Percentiles rank a stretch among this genome's conserved stretches.
Conservation (phyloP, 2,329 filamentous ascomycete genomes). For the Penicillium janthinellum region DNA sequence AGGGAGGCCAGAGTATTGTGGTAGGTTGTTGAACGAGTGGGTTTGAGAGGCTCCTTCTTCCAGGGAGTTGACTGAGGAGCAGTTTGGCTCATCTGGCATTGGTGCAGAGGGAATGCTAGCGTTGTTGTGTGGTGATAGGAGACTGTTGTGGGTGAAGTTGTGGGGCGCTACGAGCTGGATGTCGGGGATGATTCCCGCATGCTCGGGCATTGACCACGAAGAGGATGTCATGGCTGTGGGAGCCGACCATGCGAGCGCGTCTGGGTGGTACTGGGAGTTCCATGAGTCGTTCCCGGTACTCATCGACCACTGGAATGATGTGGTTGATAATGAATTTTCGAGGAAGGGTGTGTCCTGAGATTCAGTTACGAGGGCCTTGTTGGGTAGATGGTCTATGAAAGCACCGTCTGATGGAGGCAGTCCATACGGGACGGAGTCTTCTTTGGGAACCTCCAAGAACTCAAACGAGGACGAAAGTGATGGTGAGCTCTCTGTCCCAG, state of each 20-base stretch:
- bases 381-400: background rate
- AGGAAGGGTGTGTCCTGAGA: background rate
- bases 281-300: background rate
- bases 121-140: background rate
- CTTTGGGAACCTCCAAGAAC: background rate
- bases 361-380: background rate
- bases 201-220: background rate
- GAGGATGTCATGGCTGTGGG: background rate
- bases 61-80: background rate
- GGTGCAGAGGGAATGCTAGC: background rate
- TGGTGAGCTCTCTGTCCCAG: slow-evolving; percentile 8
- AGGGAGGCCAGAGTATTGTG: background rate
- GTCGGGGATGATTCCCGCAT: background rate
- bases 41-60: background rate
- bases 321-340: background rate
- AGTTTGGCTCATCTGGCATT: background rate
- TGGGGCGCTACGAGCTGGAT: background rate
- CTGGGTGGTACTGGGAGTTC: background rate
- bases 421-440: background rate
- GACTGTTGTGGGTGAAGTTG: background rate
- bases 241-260: background rate
- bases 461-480: slow-evolving; percentile 16
- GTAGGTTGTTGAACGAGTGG: background rate
- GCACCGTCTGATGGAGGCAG: background rate
- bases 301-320: background rate